Percentiles rank a stretch among this genome's conserved stretches.
Conservation (phyloP, 306 rosid genomes). For the Castanea crenata region DNA sequence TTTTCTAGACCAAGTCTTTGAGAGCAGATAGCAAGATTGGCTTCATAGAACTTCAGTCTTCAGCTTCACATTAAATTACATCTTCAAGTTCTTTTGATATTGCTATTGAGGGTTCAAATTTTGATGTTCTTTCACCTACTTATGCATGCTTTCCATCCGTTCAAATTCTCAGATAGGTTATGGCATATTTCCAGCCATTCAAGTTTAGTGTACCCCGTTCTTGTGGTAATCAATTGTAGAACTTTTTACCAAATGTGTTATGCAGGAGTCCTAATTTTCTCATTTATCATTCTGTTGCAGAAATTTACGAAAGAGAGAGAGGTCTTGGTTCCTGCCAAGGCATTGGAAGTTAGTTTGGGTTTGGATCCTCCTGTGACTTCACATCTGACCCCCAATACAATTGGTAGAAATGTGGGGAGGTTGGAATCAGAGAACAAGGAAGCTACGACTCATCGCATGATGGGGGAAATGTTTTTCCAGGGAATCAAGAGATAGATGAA, state of each 20-base stretch:
- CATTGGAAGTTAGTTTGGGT: constrained; percentile 49
- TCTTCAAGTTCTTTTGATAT: constrained; percentile 2
- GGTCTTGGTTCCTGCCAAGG: constrained; percentile 57
- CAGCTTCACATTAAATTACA: constrained; percentile 2
- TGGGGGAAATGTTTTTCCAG: constrained; percentile 19
- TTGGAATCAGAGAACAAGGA: constrained; percentile 52
- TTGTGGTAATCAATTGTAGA: not conserved
- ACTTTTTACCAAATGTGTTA: constrained; percentile 2
- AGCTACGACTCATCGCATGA: constrained; percentile 36
- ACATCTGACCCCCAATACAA: constrained; percentile 22
- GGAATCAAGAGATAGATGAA: constrained; percentile 52
- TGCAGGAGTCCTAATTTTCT: constrained; percentile 22
- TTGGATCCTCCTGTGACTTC: constrained; percentile 47
- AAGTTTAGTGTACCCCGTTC: not conserved
- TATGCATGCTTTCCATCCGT: not conserved
- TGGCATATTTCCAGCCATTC: not conserved
- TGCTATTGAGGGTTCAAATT: not conserved
- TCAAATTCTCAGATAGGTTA: not conserved
- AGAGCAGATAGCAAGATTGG: not conserved
- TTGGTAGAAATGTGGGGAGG: constrained; percentile 39
- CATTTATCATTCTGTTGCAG: constrained; percentile 35
- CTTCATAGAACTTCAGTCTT: not conserved
- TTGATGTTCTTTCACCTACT: constrained; percentile 2
- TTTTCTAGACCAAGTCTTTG: not conserved
- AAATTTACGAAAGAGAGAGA: constrained; percentile 59